These are phyloP conservation scores for Xanthoparmelia taractica DNA, from an alignment of 495 filamentous ascomycete genomes.

Conservation along the genomic window DNA sequence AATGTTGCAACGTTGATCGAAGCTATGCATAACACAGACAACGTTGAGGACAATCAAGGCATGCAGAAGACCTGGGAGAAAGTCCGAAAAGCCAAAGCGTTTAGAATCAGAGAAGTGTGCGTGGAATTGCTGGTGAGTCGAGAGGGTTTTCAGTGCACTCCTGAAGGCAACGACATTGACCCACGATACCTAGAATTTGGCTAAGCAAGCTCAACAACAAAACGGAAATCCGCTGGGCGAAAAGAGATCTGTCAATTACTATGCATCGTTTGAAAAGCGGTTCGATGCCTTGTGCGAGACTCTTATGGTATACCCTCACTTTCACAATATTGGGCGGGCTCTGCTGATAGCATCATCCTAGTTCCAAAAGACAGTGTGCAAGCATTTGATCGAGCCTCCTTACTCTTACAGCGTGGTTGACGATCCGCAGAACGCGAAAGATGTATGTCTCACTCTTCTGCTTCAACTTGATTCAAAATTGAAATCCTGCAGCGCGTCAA, in stretches of 20 bases:
- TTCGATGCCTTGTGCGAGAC: conserved; percentile 1
- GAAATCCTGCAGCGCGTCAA: conserved; percentile 15
- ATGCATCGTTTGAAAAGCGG: not conserved
- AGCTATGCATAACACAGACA: conserved; percentile 23
- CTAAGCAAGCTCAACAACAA: not conserved
- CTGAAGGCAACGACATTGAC: not conserved
- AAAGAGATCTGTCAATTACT: not conserved
- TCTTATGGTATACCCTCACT: not conserved
- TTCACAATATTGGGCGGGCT: not conserved
- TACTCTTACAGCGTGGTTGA: conserved; percentile 32
- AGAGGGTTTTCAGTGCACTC: not conserved
- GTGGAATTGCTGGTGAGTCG: conserved; percentile 29
- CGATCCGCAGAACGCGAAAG: conserved; percentile 27
- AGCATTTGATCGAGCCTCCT: conserved; percentile 33
- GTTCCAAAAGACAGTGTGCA: conserved; percentile 35
- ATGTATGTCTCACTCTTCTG: conserved; percentile 11
- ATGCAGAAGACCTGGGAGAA: conserved; percentile 32
- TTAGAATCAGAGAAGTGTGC: conserved; percentile 20
- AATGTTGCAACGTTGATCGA: not conserved
- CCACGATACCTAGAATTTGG: not conserved
- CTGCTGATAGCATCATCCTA: not conserved
- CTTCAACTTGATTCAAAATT: not conserved
- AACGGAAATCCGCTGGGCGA: not conserved
- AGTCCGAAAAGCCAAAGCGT: conserved; percentile 12
- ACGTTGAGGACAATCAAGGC: conserved; percentile 30